Percentiles rank a stretch among this genome's conserved stretches.
phyloP scores from a whole-genome alignment of 345 rosid species.

The Orychophragmus violaceus region DNA sequence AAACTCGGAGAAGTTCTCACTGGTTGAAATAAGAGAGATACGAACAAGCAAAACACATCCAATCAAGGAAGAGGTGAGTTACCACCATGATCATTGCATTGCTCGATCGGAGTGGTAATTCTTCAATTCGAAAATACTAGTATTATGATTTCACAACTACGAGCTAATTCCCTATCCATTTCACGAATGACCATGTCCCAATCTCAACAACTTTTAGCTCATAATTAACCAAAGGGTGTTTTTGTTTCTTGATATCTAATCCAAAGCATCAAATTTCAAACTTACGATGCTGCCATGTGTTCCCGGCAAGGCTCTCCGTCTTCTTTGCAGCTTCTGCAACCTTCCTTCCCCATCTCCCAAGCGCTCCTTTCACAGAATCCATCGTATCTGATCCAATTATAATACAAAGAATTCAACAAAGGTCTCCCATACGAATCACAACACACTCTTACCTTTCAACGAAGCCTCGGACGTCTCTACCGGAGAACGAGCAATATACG shows the following conservation, averaged over 20 bases:
- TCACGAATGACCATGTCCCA: no score
- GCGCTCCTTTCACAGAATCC: constrained; percentile 45
- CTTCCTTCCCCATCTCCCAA: constrained; percentile 54
- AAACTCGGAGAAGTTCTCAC: constrained; percentile 78
- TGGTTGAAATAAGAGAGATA: constrained; percentile 21
- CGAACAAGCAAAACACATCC: not conserved
- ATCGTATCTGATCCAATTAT: constrained; percentile 40
- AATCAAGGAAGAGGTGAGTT: not conserved
- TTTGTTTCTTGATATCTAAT: not conserved
- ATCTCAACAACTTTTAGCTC: not conserved
- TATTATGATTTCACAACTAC: not conserved
- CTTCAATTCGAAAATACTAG: not conserved
- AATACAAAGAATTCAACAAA: not conserved
- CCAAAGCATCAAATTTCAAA: no score
- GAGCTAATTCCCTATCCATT: not conserved
- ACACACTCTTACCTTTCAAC: constrained; percentile 42
- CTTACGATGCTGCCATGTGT: constrained; percentile 41
- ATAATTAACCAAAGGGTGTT: not conserved
- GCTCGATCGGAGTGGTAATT: not conserved
- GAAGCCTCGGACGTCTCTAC: constrained; percentile 35
- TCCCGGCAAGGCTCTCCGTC: constrained; percentile 62
- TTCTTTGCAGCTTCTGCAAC: constrained; percentile 56
- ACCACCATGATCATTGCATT: no score
- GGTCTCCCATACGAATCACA: not conserved
- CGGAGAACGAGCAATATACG: constrained; percentile 42